These are phyloP conservation scores for Eucalyptus brandiana DNA, from an alignment of 345 rosid genomes.

Conservation along the genomic window DNA sequence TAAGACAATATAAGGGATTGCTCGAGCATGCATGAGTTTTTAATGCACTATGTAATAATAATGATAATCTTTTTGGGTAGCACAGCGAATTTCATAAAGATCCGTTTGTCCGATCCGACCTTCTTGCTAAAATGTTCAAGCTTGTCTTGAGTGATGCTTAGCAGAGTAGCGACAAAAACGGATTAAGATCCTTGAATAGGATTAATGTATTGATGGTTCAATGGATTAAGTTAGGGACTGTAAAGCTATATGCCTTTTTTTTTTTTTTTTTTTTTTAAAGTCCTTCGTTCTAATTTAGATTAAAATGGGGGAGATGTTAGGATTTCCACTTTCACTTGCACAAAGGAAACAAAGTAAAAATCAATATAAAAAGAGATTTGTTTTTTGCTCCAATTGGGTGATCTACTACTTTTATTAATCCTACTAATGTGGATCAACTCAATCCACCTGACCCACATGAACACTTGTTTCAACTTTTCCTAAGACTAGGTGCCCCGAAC, in stretches of 20 bases:
- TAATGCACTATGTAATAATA: fast-evolving
- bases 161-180: not conserved
- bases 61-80: not conserved
- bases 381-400: not conserved
- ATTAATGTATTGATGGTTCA: not conserved
- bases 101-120: not conserved
- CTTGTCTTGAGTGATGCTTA: not conserved
- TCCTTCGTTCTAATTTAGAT: too few relatives aligned
- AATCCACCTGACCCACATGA: not conserved
- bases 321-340: too few relatives aligned
- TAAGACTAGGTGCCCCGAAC: not conserved
- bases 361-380: too few relatives aligned
- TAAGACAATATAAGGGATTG: not conserved
- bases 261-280: too few relatives aligned
- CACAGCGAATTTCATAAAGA: fast-evolving
- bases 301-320: not conserved
- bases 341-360: too few relatives aligned
- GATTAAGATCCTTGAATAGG: not conserved
- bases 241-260: not conserved
- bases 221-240: not conserved
- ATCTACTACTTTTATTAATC: not conserved
- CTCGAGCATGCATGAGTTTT: not conserved
- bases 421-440: not conserved
- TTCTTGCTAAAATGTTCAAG: not conserved
- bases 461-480: not conserved